phyloP scores from a whole-genome alignment of 768 basidiomycete genomes.

The Podaxis carcinomalis region DNA sequence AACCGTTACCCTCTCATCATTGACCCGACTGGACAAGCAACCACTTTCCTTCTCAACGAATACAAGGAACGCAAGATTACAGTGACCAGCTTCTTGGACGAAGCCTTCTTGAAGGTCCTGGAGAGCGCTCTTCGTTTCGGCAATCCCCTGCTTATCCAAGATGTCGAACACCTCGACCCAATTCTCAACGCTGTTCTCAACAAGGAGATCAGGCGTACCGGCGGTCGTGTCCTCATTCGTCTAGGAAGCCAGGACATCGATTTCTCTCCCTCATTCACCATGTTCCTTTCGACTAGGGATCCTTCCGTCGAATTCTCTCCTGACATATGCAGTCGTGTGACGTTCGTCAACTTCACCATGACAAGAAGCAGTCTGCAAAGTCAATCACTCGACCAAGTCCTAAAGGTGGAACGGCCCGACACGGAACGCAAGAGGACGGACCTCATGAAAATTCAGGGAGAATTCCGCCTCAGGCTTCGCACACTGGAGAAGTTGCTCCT shows the following conservation, averaged over 20 bases:
- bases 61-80: constrained; percentile 97
- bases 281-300: constrained; percentile 97
- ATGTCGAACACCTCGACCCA: constrained; percentile 96
- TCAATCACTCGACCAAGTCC: constrained; percentile 94
- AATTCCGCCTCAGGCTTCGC: constrained; percentile 89
- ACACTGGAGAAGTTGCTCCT: constrained; percentile 90
- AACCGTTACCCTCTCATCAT: constrained; percentile 97
- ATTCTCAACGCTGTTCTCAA: constrained; percentile 97
- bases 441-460: constrained; percentile 96
- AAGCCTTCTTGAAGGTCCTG: constrained; percentile 96
- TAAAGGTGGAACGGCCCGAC: constrained; percentile 95
- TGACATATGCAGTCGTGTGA: constrained; percentile 96
- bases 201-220: constrained; percentile 92
- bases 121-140: constrained; percentile 99
- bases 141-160: constrained; percentile 94
- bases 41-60: constrained; percentile 88
- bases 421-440: constrained; percentile 95
- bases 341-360: constrained; percentile 98
- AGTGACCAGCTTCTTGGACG: constrained; percentile 97
- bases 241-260: constrained; percentile 98
- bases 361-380: constrained; percentile 97
- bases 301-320: constrained; percentile 98
- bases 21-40: constrained; percentile 97
- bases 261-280: constrained; percentile 98
- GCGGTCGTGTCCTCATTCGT: constrained; percentile 95